Evolutionary conservation across 495 filamentous ascomycete species (phyloP).

Genomic region (Collariella sp.): DNA sequence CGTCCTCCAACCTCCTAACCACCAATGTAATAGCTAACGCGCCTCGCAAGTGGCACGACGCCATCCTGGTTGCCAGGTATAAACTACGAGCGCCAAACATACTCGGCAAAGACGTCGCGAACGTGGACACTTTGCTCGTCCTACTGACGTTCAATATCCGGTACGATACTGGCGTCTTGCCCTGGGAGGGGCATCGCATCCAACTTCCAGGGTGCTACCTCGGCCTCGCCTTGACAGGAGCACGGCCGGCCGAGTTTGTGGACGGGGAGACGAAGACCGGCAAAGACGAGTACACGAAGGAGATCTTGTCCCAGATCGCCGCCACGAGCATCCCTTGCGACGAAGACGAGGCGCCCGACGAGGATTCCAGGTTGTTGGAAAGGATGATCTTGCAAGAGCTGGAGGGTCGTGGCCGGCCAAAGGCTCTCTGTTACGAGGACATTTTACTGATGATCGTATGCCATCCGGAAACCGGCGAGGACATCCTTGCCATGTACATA

Average conservation of each 20-base stretch:
- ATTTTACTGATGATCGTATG: constrained; percentile 22
- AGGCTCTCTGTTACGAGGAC: constrained; percentile 24
- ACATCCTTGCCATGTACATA: constrained; percentile 23
- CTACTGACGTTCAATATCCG: constrained; percentile 23
- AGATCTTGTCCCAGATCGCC: constrained; percentile 10
- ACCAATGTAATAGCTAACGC: background rate
- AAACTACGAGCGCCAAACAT: constrained; percentile 26
- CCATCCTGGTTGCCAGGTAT: constrained; percentile 19
- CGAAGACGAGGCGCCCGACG: constrained; percentile 7
- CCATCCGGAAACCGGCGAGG: constrained; percentile 20
- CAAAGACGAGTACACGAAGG: constrained; percentile 14
- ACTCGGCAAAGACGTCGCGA: constrained; percentile 24
- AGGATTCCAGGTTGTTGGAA: constrained; percentile 16
- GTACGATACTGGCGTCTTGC: constrained; percentile 22
- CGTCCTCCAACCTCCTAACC: constrained; percentile 14
- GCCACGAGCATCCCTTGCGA: background rate
- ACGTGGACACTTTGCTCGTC: constrained; percentile 17
- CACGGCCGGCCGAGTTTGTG: constrained; percentile 17
- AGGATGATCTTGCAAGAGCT: constrained; percentile 13
- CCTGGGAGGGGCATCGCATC: constrained; percentile 18
- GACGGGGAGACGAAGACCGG: constrained; percentile 13
- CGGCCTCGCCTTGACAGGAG: constrained; percentile 13
- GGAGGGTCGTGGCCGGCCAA: constrained; percentile 9
- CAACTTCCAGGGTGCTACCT: constrained; percentile 11
- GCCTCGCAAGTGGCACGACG: constrained; percentile 20